Percentiles rank a stretch among this genome's conserved stretches.
Conservation (phyloP, 257 asterid genomes). For the Perilla frutescens region DNA sequence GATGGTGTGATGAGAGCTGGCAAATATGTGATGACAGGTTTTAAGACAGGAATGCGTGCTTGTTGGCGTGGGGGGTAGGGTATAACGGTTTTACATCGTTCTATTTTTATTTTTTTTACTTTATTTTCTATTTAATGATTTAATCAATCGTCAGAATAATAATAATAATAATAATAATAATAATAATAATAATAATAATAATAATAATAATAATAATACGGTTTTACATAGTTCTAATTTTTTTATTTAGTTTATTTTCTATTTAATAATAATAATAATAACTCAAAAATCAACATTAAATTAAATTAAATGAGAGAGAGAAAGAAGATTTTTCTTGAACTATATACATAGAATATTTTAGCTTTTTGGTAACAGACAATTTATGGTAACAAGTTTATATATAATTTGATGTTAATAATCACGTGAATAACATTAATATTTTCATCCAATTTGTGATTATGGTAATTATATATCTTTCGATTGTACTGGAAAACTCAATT, state of each 20-base stretch:
- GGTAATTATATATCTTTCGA: neutral
- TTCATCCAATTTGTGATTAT: neutral
- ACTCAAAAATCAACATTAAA: neutral
- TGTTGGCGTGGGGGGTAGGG: slow-evolving; percentile 11
- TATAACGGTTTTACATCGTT: slow-evolving; percentile 10
- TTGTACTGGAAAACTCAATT: neutral
- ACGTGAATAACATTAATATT: neutral
- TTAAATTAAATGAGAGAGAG: neutral
- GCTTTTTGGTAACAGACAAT: neutral
- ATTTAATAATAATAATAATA: neutral
- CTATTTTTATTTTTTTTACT: neutral
- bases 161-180: neutral
- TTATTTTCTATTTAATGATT: neutral
- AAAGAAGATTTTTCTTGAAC: neutral
- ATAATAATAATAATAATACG: neutral
- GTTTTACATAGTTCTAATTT: neutral
- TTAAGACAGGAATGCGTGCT: slow-evolving; percentile 40
- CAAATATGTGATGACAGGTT: slow-evolving; percentile 39
- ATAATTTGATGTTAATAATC: neutral
- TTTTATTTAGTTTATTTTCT: neutral
- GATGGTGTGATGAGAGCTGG: slow-evolving; percentile 40
- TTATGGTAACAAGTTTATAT: neutral
- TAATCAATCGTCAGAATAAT: neutral
- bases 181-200: too few species aligned
- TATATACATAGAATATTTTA: neutral